Evolutionary conservation across 2,329 filamentous ascomycete genomes (phyloP).

Genomic region (Rhinocladiella similis): DNA sequence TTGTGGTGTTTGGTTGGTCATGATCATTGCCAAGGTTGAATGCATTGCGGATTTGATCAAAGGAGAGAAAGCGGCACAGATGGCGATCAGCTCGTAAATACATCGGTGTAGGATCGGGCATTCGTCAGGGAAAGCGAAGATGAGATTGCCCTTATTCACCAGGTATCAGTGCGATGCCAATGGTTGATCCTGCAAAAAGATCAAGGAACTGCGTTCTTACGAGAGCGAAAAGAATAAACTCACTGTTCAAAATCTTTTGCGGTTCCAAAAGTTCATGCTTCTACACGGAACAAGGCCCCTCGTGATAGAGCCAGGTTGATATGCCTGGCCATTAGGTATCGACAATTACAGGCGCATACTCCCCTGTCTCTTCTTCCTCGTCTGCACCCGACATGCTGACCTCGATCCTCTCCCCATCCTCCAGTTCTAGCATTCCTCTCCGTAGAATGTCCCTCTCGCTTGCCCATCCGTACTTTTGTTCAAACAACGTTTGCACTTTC

Average conservation of each 20-base stretch:
- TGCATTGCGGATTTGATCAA: no score
- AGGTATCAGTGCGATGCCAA: neutral
- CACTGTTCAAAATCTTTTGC: neutral
- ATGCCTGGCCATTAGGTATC: slow-evolving; percentile 37
- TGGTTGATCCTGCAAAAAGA: neutral
- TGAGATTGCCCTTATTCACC: neutral
- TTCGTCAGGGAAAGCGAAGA: neutral
- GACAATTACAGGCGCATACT: slow-evolving; percentile 64
- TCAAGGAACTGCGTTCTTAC: neutral
- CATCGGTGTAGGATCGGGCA: no score
- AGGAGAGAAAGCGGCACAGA: no score
- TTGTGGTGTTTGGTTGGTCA: neutral
- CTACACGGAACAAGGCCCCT: neutral
- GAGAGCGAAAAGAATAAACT: neutral
- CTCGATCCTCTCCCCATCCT: slow-evolving; percentile 64
- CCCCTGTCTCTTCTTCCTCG: slow-evolving; percentile 63
- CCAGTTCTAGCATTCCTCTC: slow-evolving; percentile 59
- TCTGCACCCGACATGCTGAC: slow-evolving; percentile 57
- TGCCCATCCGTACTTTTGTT: slow-evolving; percentile 59
- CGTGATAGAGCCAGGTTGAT: neutral
- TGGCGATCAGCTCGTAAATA: no score
- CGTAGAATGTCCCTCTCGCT: slow-evolving; percentile 53
- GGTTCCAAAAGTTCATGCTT: no score
- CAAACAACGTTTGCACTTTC: slow-evolving; percentile 56
- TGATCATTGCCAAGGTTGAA: no score